Percentiles rank a stretch among this genome's conserved stretches.
These are phyloP conservation scores for Eucalyptus grandis DNA, from an alignment of 345 rosid species.

Conservation along the genomic window DNA sequence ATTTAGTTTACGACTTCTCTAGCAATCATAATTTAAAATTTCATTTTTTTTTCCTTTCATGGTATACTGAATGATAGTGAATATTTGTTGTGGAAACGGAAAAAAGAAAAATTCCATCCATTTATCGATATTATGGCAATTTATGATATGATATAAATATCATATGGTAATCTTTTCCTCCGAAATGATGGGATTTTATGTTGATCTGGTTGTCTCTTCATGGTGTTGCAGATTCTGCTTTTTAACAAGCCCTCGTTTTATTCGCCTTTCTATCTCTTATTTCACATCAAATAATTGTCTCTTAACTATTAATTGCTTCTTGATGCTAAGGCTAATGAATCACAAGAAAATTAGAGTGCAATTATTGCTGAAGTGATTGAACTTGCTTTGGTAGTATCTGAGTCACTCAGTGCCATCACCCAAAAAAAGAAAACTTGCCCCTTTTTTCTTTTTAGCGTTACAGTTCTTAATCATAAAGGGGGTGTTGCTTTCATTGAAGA, in stretches of 20 bases:
- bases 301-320: not conserved
- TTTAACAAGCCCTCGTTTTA: not conserved
- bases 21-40: not conserved
- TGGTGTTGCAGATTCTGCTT: not conserved
- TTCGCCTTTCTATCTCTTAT: not conserved
- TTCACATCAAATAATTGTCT: not conserved
- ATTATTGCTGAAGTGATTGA: not conserved
- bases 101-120: not conserved
- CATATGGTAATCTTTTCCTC: not conserved
- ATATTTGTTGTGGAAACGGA: not conserved
- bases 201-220: not conserved
- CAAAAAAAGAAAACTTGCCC: not conserved
- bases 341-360: not conserved
- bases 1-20: not conserved
- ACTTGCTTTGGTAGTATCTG: not conserved
- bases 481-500: not conserved
- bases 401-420: not conserved
- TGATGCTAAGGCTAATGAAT: not conserved
- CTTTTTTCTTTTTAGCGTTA: not conserved
- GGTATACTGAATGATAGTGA: not conserved
- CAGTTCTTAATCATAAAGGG: not conserved
- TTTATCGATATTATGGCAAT: not conserved
- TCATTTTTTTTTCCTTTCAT: not conserved
- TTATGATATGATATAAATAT: not conserved
- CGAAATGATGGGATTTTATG: not conserved